Base-by-base conservation (phyloP, 257 asterid genomes). In the Solanum corneliomulleri region DNA sequence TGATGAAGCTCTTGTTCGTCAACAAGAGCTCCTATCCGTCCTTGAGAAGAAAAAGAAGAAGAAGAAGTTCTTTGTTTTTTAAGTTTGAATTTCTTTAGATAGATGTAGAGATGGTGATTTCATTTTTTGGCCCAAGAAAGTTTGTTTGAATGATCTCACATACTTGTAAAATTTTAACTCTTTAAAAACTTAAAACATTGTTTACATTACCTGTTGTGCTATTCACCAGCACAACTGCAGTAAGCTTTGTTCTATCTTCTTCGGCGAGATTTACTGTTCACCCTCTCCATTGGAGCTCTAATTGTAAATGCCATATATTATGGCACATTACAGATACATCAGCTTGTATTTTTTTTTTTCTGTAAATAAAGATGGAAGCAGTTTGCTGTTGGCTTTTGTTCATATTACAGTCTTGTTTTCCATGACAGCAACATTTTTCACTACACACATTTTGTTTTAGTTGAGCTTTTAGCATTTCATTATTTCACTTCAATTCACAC, bases 21-120 rank as follows among this genome's bases (percentile, higher is more conserved):
- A 95, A 90, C 96, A 92, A 64, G 96, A 95, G 92, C 93, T 95
- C 35, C 77, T 94, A 11, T 93, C 95, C 18, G 92, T 91, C 87
- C 88, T 97, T 39, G 98, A 97, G 91, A 95, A 94, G 90, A 95
- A 94, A 91, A 95, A 95, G 92, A 96, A 94, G 91, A 97, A 94
- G 89, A 95, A 94, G 96, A 94, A 93, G 94, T 93, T 97, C 87
- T 94, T 97, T 11, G 96, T 94, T 31, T 95, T 95, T 90, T 97
- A 86, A 78, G 41, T 14, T 27, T 45, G 44, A 18, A 18, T 47
- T 80, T 80, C 69, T 80, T 80, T 80, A 49, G 85, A 80, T 80
- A 80, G 31, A 80, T 80, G 68, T 60, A 82, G 60, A 82, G 70
- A 86, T 52, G 52, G 83, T 86, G 88, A 89, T 35, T 37, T 68